Conservation (phyloP, 2,329 filamentous ascomycete genomes). For the Diaporthe helianthi region DNA sequence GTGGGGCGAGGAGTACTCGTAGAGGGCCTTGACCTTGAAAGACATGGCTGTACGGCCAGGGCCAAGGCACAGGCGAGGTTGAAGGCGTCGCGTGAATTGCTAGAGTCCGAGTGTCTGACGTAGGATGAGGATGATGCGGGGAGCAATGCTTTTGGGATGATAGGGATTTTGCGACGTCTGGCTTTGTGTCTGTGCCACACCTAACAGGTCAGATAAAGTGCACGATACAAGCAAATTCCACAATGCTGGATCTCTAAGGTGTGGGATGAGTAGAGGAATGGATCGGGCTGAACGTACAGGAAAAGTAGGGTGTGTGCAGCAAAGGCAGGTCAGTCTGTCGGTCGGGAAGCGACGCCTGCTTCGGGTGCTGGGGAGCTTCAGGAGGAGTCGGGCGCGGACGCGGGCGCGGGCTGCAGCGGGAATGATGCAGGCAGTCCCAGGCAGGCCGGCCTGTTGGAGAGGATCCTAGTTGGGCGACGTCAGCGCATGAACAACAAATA, state of each 20-base stretch:
- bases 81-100: conserved; percentile 20
- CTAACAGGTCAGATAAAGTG: background rate
- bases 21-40: conserved; percentile 96
- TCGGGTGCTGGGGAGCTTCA: conserved; percentile 28
- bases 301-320: background rate
- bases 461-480: conserved; percentile 54
- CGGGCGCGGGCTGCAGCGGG: conserved; percentile 17
- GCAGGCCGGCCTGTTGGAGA: conserved; percentile 47
- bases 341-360: conserved; percentile 18
- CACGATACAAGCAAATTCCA: background rate
- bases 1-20: conserved; percentile 90
- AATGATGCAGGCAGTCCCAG: conserved; percentile 36
- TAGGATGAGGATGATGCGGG: conserved; percentile 22
- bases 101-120: conserved; percentile 24
- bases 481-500: conserved; percentile 52
- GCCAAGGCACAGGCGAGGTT: conserved; percentile 16
- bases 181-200: background rate
- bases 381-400: conserved; percentile 22
- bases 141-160: conserved; percentile 5
- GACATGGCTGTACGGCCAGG: conserved; percentile 63
- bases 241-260: conserved; percentile 16
- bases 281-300: conserved; percentile 12
- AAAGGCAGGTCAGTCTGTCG: background rate
- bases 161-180: background rate
- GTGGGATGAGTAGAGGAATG: background rate